A percentile compares a stretch with the other conserved stretches of the same genome.
These are phyloP conservation scores for Herpetospermum pedunculosum DNA, from an alignment of 306 rosid genomes.

Conservation along the genomic window DNA sequence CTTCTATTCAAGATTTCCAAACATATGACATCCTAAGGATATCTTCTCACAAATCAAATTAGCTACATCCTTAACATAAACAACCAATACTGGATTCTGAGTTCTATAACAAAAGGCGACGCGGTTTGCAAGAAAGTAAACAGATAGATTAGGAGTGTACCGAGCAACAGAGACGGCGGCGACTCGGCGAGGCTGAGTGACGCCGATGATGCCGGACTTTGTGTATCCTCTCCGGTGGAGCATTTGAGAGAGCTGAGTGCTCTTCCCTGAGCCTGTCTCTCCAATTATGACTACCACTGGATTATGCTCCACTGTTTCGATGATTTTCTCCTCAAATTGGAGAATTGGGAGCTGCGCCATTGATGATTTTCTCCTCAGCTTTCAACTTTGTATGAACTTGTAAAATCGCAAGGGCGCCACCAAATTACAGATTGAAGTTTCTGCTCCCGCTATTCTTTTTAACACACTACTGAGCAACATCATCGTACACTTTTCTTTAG, in stretches of 20 bases:
- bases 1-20: background rate
- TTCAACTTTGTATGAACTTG: background rate
- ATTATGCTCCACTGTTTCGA: constrained; percentile 53
- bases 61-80: background rate
- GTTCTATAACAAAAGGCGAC: background rate
- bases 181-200: constrained; percentile 96
- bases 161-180: constrained; percentile 93
- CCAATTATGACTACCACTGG: constrained; percentile 70
- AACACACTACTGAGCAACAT: background rate
- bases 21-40: background rate
- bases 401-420: background rate
- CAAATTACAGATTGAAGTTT: background rate
- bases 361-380: background rate
- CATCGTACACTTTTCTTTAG: too few relatives aligned
- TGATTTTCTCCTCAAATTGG: constrained; percentile 66
- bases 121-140: background rate
- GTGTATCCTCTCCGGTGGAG: constrained; percentile 68
- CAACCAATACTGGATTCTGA: background rate
- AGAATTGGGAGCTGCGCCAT: constrained; percentile 80
- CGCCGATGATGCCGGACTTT: constrained; percentile 51
- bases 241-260: constrained; percentile 93
- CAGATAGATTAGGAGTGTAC: constrained; percentile 2
- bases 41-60: background rate
- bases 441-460: background rate
- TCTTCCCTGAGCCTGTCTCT: constrained; percentile 94